phyloP scores from a whole-genome alignment of 2,329 filamentous ascomycete genomes.

The Diaporthe citriasiana region DNA sequence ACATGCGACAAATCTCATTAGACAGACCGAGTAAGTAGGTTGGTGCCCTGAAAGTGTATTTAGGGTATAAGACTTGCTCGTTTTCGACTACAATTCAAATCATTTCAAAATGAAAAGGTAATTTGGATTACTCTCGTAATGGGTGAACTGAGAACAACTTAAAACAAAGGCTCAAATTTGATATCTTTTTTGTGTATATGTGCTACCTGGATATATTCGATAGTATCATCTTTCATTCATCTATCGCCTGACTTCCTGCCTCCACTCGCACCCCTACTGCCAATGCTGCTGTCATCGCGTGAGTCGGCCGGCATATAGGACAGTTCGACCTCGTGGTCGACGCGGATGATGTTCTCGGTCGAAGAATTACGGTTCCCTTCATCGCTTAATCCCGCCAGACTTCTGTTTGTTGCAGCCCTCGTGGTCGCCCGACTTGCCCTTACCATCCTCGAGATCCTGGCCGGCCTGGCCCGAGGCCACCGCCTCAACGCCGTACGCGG shows the following conservation, averaged over 20 bases:
- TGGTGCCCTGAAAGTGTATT: too few species aligned
- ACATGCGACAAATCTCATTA: too few species aligned
- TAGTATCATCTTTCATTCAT: background rate
- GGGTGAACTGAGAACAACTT: too few species aligned
- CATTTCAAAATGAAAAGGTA: too few species aligned
- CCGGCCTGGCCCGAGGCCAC: background rate
- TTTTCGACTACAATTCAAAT: too few species aligned
- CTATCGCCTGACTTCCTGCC: slow-evolving; percentile 1
- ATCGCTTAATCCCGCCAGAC: background rate
- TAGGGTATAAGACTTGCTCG: too few species aligned
- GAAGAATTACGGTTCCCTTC: slow-evolving; percentile 2
- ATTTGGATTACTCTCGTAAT: too few species aligned
- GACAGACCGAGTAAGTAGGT: too few species aligned
- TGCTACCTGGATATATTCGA: background rate
- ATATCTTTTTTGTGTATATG: background rate
- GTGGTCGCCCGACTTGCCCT: slow-evolving; percentile 14
- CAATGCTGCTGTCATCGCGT: background rate
- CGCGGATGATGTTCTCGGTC: slow-evolving; percentile 24
- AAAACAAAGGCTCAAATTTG: background rate
- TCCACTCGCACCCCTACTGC: background rate
- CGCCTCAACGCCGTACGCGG: background rate
- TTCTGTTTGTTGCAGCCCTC: background rate
- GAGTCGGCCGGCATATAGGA: slow-evolving; percentile 11
- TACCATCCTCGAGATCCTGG: slow-evolving; percentile 12
- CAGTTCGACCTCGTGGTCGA: slow-evolving; percentile 26